Evolutionary conservation across 306 rosid species (phyloP), one percentile per base, ranked within the genome.

Genomic region (Lagenaria siceraria): DNA sequence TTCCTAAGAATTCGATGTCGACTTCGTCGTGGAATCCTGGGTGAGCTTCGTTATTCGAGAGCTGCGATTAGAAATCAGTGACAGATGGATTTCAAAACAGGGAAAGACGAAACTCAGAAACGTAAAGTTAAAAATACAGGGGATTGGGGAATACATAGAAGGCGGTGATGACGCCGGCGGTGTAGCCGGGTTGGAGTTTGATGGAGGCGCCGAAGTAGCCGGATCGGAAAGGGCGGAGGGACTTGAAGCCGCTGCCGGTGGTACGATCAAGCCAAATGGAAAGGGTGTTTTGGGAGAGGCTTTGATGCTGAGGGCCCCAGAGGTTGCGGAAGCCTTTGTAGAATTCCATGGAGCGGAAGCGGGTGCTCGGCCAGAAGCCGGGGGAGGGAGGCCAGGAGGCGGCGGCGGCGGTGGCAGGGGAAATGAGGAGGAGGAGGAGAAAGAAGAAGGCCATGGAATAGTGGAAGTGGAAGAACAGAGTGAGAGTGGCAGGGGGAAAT

Each of bases 11-110:
- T 74, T 95, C 99, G 43, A 95, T 92, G 86, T 95, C 99, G 51
- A 95, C 99, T 81, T 95, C 99, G 77, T 95, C 99, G 77, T 95
- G 99, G 84, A 82, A 87, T 9, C 99, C 99, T 0, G 97, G 99
- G 83, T 95, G 97, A 59, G 96, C 99, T 85, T 95, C 93, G 79
- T 51, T 89, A 82, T 95, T 95, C 18, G 99, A 95, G 36, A 95
- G 97, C 99, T 95, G 93, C 82, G 73, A 81, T 77, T 58, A 75
- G 69, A 24, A 31, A 22, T 9, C 0, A 6, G n/a, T 7, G 2
- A 33, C 6, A 33, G 21, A 9, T 8, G 27, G 7, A n/a, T 21
- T 55, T n/a, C 12, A 55, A 55, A 55, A 55, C 61, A 51, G 55
- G 51, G 55, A 51, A 51, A 17, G 55, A 51, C n/a, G 7, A 51